Conservation (phyloP, 352 stramenopile genomes). For the Nothophytophthora sp. region DNA sequence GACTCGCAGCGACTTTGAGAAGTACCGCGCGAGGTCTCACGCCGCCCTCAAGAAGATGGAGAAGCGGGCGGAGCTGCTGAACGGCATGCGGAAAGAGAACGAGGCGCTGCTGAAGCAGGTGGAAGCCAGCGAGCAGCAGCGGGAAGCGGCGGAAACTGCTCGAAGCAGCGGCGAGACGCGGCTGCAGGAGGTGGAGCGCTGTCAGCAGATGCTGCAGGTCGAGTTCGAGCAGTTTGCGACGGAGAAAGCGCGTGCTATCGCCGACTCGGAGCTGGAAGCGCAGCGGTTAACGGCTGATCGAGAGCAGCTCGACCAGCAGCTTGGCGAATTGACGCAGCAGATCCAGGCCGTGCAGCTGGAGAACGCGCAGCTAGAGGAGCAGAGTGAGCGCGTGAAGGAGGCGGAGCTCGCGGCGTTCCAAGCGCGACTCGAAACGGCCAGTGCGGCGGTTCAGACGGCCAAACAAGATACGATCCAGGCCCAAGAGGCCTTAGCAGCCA, state of each 20-base stretch:
- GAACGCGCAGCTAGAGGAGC: constrained; percentile 17
- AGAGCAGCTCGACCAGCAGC: constrained; percentile 10
- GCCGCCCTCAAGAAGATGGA: constrained; percentile 83
- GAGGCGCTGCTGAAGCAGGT: constrained; percentile 37
- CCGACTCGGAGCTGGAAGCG: constrained; percentile 21
- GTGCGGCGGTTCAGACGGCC: constrained; percentile 7
- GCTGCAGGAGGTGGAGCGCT: constrained; percentile 30
- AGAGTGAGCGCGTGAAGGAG: constrained; percentile 19
- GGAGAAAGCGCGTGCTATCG: constrained; percentile 25
- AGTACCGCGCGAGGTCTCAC: constrained; percentile 66
- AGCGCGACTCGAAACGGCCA: constrained; percentile 17
- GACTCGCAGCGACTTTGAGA: constrained; percentile 58
- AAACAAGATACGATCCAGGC: constrained; percentile 23
- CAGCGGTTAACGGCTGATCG: constrained; percentile 8
- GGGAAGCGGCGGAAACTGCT: constrained; percentile 14
- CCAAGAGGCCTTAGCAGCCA: constrained; percentile 17
- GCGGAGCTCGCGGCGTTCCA: constrained; percentile 22
- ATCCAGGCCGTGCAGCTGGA: constrained; percentile 23
- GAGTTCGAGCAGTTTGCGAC: constrained; percentile 37
- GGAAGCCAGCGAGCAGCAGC: constrained; percentile 17
- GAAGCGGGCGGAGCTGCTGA: constrained; percentile 76
- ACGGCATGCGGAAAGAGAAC: constrained; percentile 80
- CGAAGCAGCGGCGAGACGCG: constrained; percentile 10
- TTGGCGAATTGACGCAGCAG: constrained; percentile 18
- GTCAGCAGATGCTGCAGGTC: constrained; percentile 33